Evolutionary conservation across 2,329 filamentous ascomycete genomes (phyloP), one percentile per base, ranked within the genome.

Genomic region (Dactylellina leptospora): DNA sequence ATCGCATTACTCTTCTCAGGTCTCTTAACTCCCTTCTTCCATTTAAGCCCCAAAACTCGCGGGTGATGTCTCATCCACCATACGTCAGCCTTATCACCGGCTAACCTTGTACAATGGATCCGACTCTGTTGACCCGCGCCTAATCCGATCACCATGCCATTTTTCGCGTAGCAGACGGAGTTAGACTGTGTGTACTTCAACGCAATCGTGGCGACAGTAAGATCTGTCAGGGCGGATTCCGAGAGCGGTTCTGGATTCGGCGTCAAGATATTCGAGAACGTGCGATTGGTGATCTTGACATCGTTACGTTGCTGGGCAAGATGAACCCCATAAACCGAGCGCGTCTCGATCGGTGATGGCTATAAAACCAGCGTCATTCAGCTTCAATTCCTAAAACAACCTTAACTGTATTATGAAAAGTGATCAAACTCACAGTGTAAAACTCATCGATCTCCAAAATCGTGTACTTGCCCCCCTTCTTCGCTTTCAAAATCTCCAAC

Each of bases 41-140:
- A 99, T 84, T 93, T 91, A 80, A 99, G 89, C 78, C 84, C 85
- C 53, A 97, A 85, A 10, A 95, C 91, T 58, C 91, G 89, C 76
- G 91, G 89, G 84, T 97, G 91, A 87, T 97, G 97, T 78, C 95
- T 90, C 85, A 99, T 90, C 95, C 93, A 99, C 93, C 93, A 97
- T 85, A 96, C 97, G 82, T 99, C 95, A 51, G 93, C 92, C 85
- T 99, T 99, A 84, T 97, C 93, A 72, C 95, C 95, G 9, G 95
- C 95, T 55, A 99, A 87, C 75, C 95, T 90, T 42, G 95, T 99
- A 87, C 95, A 99, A 85, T 99, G 95, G 77, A 99, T 99, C 76
- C 95, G 90, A 74, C 91, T 96, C 83, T 99, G 95, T 82, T 99
- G 95, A 72, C 95, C 95, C 61, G 95, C 95, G 75, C 95, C 95